Conservation (phyloP, 805 yeast species). For the Spathaspora arborariae region DNA sequence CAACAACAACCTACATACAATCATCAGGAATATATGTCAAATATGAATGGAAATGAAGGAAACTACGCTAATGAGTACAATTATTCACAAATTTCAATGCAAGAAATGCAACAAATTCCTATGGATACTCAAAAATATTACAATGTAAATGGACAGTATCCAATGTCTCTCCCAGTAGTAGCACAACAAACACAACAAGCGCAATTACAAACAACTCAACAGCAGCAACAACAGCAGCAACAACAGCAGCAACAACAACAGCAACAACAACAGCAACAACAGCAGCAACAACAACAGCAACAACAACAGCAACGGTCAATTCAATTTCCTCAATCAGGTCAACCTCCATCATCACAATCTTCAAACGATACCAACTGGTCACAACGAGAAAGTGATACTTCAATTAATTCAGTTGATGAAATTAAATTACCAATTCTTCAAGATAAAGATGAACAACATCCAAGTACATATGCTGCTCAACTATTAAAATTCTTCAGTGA, state of each 20-base stretch:
- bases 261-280: conserved; percentile 8
- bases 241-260: conserved; percentile 19
- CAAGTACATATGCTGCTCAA: conserved; percentile 42
- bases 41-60: conserved; percentile 2
- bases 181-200: neutral
- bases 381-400: conserved; percentile 38
- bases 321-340: conserved; percentile 6
- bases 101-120: conserved; percentile 4
- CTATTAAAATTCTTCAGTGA: conserved; percentile 41
- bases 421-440: neutral
- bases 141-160: conserved; percentile 9
- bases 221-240: conserved; percentile 9
- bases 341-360: conserved; percentile 27
- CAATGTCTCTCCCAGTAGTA: neutral
- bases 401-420: conserved; percentile 30
- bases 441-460: conserved; percentile 38
- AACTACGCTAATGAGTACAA: conserved; percentile 18
- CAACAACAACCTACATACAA: conserved; percentile 3
- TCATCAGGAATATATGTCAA: conserved; percentile 5
- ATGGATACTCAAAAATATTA: conserved; percentile 11
- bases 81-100: conserved; percentile 14
- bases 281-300: conserved; percentile 17
- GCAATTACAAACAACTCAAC: no score
- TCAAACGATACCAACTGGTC: conserved; percentile 46
- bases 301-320: conserved; percentile 4